Evolutionary conservation across 345 rosid species (phyloP), one percentile per base, ranked within the genome.

Genomic region (Hypericum perforatum): DNA sequence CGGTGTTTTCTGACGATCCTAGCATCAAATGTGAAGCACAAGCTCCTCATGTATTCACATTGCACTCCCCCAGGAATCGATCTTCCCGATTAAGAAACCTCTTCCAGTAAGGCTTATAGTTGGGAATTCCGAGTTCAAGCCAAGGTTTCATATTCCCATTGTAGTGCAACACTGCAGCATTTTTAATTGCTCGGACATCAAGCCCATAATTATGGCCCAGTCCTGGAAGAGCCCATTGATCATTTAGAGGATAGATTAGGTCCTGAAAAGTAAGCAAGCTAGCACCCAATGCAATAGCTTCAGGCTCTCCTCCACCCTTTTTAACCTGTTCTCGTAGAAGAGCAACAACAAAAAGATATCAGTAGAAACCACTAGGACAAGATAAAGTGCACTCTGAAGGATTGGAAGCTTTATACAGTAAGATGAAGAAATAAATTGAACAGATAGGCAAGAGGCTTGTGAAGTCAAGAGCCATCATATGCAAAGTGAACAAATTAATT

Each of bases 281-380:
- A 10, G 15, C 50, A 46, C 50, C 29, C 50, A 46, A 46, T 22
- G 36, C 69, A 41, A 59, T 56, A n/a, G 73, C 78, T 71, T 84
- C 85, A 16, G 37, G 38, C 29, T 83, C 71, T 66, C 45, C 74
- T 52, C 59, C 74, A 53, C 72, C 72, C 61, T 56, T 41, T 59
- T 67, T 70, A 58, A 59, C 63, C 84, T 77, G 84, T 56, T 53
- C 43, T 62, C 53, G 6, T 52, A 59, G 32, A 1, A 22, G 32
- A 4, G 32, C 32, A 22, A 4, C 1, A 22, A 22, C 4, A 22
- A 22, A 22, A 22, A 22, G 32, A 22, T 1, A 22, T 22, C 32
- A 22, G 32, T 22, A 22, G 32, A 22, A 4, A 22, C 32, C 32
- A 22, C 32, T 22, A 22, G 32, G 32, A 22, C 32, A 22, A 22